Evolutionary conservation across 139 green algal genomes (phyloP), one percentile per base, ranked within the genome.

Genomic region (Picochlorum sp.): DNA sequence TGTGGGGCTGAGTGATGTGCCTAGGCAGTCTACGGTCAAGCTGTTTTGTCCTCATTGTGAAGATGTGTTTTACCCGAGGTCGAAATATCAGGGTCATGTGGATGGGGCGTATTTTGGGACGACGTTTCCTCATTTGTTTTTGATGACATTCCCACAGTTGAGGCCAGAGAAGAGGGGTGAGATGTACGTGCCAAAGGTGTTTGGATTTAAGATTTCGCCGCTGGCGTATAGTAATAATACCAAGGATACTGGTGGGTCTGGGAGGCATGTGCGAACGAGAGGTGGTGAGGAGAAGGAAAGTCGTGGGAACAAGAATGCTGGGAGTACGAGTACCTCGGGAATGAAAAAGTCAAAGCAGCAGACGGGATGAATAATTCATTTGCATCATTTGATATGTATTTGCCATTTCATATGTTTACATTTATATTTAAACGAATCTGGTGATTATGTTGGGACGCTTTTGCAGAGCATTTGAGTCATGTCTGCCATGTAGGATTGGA

Each of bases 1-100:
- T 0, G 87, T 96, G 4, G 91, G 91, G 38, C 85, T 85, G 13
- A 88, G 78, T 5, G 91, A 97, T 72, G 72, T 95, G 21, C 88
- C 90, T 11, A 73, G 89, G 21, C 89, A 91, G 61, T 84, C 75
- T 49, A 97, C 90, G 3, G 87, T 96, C 0, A 92, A 92, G 71
- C 61, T 96, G 3, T 98, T 90, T 69, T 98, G 92, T 74, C 92
- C 91, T 5, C 86, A 85, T 52, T 98, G 92, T 73, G 77, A 96
- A 74, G 91, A 97, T 62, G 85, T 94, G 24, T 97, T 88, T 75
- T 95, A 91, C 80, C 91, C 92, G 46, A 78, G 90, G 7, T 90
- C 71, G 49, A 92, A 95, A 67, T 92, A 89, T 62, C 85, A 92
- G 26, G 73, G 67, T 28, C 71, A 68, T 63, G 52, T 80, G 13